A percentile compares a stretch with the other conserved stretches of the same genome.
These are phyloP conservation scores for Solanum etuberosum DNA, from an alignment of 257 asterid species.

Conservation along the genomic window DNA sequence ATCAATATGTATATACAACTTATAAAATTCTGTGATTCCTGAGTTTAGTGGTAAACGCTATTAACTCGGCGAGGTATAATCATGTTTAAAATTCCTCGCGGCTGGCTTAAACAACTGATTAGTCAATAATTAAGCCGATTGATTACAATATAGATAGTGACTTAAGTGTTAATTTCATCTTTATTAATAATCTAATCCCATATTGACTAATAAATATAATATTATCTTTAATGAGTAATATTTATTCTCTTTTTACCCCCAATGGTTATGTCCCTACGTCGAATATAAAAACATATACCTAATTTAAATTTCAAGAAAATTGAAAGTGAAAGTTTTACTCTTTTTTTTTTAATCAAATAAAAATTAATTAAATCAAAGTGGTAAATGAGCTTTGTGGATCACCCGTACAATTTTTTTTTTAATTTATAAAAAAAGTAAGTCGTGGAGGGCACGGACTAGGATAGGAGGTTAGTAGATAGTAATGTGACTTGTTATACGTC, in stretches of 20 bases:
- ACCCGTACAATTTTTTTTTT: not conserved
- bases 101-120: not conserved
- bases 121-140: not conserved
- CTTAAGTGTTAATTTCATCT: not conserved
- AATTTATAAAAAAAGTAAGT: no score
- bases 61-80: not conserved
- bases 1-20: not conserved
- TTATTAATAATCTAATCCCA: not conserved
- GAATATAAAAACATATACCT: not conserved
- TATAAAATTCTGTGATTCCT: not conserved
- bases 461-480: not conserved
- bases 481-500: not conserved
- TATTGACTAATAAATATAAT: not conserved
- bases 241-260: not conserved
- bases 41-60: not conserved
- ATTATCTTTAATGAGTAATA: not conserved
- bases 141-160: not conserved
- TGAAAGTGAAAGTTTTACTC: not conserved
- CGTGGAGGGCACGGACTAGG: not conserved
- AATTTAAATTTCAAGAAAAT: not conserved
- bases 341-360: not conserved
- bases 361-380: not conserved
- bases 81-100: not conserved
- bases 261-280: not conserved
- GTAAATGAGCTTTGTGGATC: not conserved